Evolutionary conservation across 176 grass and related monocot species (phyloP), one percentile per base, ranked within the genome.

Genomic region (Ensete ventricosum): DNA sequence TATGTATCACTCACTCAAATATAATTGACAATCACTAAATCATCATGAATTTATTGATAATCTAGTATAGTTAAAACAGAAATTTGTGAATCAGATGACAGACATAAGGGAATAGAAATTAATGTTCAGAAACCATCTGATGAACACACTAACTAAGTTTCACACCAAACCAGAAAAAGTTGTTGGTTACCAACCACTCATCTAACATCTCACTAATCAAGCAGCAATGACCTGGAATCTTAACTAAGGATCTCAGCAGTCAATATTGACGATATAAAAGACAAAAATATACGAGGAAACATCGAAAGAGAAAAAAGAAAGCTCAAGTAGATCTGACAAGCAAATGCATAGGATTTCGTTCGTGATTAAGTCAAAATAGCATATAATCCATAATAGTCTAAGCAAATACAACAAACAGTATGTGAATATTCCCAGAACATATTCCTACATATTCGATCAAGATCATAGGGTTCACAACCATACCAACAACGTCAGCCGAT

Each of bases 401-500:
- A 55, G 55, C 14, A 55, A 14, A 5, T 5, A 29, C 11, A 54
- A 55, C 2, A 26, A 55, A 19, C 19, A 10, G 22, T 57, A 57
- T 14, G 8, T 55, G 13, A 78, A 58, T 49, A 26, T 25, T 58
- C 11, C 22, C 11, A 58, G 29, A 13, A 43, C 9, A 58, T n/a
- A 1, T 24, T 7, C 53, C 7, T 55, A 50, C 29, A 27, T 17
- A 50, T 43, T 16, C 17, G 8, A 52, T 19, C 9, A 50, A 72
- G 14, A 53, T 50, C 29, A n/a, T 14, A 14, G 9, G 25, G 23
- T 9, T 34, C 54, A 11, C 4, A 63, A 62, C 9, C 49, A 67
- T 77, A 92, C 93, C 93, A 50, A 90, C 93, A 62, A 86, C 82
- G 62, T 97, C 83, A 66, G 92, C 83, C 10, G 90, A 85, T 14